These are phyloP conservation scores for Quercus dentata DNA, from an alignment of 306 rosid species.

Conservation along the genomic window DNA sequence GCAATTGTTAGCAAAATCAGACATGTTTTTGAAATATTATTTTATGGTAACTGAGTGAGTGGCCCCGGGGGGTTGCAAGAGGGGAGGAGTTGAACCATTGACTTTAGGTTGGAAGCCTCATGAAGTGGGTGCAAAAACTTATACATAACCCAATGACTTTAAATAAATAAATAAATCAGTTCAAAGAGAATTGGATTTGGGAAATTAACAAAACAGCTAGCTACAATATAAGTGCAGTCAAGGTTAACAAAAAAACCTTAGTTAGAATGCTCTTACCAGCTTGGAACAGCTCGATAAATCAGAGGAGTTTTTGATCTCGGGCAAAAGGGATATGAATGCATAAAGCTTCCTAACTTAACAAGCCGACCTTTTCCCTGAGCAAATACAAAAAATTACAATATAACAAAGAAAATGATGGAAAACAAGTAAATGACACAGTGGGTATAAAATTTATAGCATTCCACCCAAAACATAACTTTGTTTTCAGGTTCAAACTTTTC, in stretches of 20 bases:
- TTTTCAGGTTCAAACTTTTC: not conserved
- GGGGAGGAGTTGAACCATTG: too few species aligned
- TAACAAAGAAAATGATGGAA: not conserved
- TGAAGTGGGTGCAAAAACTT: too few species aligned
- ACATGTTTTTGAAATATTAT: too few species aligned
- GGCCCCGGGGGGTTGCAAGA: too few species aligned
- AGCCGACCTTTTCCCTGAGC: conserved; percentile 83
- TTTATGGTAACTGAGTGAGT: too few species aligned
- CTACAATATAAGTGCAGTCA: conserved; percentile 5
- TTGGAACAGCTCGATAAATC: conserved; percentile 94
- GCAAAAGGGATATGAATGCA: conserved; percentile 94
- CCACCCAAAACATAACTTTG: not conserved
- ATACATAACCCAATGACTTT: too few species aligned
- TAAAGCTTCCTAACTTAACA: conserved; percentile 64
- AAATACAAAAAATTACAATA: conserved; percentile 25
- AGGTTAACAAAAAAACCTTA: conserved; percentile 5
- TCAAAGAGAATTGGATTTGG: not conserved
- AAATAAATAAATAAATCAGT: not conserved
- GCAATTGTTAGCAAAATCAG: too few species aligned
- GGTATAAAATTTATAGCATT: not conserved
- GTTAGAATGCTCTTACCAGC: conserved; percentile 62
- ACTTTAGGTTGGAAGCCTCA: too few species aligned
- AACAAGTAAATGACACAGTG: not conserved
- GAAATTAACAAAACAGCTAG: conserved; percentile 8
- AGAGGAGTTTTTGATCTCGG: conserved; percentile 93